phyloP scores from a whole-genome alignment of 331 rosid genomes.

The Rhamnella rubrinervis region DNA sequence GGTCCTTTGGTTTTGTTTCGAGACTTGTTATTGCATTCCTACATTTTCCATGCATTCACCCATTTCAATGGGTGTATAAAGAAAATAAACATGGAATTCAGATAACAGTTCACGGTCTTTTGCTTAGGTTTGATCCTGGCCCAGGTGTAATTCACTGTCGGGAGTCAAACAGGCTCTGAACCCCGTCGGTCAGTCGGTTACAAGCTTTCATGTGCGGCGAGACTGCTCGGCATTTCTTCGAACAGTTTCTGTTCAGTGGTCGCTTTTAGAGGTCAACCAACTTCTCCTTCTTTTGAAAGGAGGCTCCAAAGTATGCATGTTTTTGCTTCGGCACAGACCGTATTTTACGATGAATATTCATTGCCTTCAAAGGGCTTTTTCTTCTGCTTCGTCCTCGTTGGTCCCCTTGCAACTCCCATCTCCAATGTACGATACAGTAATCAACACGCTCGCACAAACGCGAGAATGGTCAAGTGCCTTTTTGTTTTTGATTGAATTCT shows the following conservation, averaged over 20 bases:
- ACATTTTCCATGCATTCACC: too few species aligned
- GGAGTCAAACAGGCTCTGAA: background rate
- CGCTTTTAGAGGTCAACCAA: conserved; percentile 11
- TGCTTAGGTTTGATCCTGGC: too few species aligned
- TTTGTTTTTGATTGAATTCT: background rate
- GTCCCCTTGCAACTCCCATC: conserved; percentile 59
- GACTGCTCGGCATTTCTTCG: background rate
- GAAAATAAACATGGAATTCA: too few species aligned
- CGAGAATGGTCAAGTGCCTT: background rate
- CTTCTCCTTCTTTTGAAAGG: background rate
- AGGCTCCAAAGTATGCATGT: conserved; percentile 28
- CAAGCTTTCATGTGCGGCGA: background rate
- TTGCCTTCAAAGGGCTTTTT: conserved; percentile 53
- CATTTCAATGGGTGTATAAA: too few species aligned
- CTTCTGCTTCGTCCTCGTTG: conserved; percentile 47
- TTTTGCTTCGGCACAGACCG: conserved; percentile 21
- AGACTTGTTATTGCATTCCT: too few species aligned
- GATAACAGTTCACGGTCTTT: too few species aligned
- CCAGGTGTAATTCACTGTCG: background rate
- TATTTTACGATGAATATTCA: conserved; percentile 40
- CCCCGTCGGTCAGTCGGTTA: background rate
- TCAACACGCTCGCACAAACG: background rate
- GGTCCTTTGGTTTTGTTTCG: too few species aligned
- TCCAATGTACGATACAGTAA: conserved; percentile 38
- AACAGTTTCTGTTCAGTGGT: background rate